Conservation (phyloP, 352 stramenopile species). For the Phytopythium kandeliae region DNA sequence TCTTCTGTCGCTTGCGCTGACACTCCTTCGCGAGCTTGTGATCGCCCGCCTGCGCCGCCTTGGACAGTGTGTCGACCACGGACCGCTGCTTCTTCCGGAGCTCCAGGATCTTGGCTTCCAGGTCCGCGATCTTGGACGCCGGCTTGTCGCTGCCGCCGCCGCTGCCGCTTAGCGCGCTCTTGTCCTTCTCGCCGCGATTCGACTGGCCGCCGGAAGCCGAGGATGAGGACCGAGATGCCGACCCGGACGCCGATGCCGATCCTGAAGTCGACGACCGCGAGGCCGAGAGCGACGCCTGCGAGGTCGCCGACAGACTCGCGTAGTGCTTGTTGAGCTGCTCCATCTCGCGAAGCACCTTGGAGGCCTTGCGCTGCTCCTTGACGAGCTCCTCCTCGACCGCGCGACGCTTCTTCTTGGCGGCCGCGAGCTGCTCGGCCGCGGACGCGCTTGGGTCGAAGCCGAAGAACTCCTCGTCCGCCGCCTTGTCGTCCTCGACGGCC, state of each 20-base stretch:
- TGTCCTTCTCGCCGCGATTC: constrained; percentile 13
- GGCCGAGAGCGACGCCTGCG: constrained; percentile 25
- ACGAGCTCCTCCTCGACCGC: constrained; percentile 74
- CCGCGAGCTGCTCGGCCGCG: constrained; percentile 47
- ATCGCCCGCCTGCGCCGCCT: constrained; percentile 63
- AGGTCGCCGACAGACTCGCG: constrained; percentile 29
- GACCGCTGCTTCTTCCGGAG: constrained; percentile 74
- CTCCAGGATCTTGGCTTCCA: constrained; percentile 72
- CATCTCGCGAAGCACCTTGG: constrained; percentile 78
- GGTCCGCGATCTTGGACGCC: constrained; percentile 41
- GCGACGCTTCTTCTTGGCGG: constrained; percentile 60
- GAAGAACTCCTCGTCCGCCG: constrained; percentile 73
- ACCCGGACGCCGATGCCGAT: constrained; percentile 11
- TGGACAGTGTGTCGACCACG: constrained; percentile 65
- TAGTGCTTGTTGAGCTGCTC: constrained; percentile 80
- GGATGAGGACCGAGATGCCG: constrained; percentile 15
- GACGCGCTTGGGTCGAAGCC: constrained; percentile 57
- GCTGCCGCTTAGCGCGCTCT: constrained; percentile 17
- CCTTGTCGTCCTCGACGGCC: constrained; percentile 47
- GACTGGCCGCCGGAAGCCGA: constrained; percentile 3
- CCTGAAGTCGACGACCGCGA: constrained; percentile 26
- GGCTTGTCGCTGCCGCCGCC: constrained; percentile 19
- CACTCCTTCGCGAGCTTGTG: constrained; percentile 74
- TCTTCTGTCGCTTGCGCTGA: constrained; percentile 59
- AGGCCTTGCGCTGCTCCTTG: constrained; percentile 75